Evolutionary conservation across 768 basidiomycete species (phyloP).

Genomic region (Amanita fuliginea): DNA sequence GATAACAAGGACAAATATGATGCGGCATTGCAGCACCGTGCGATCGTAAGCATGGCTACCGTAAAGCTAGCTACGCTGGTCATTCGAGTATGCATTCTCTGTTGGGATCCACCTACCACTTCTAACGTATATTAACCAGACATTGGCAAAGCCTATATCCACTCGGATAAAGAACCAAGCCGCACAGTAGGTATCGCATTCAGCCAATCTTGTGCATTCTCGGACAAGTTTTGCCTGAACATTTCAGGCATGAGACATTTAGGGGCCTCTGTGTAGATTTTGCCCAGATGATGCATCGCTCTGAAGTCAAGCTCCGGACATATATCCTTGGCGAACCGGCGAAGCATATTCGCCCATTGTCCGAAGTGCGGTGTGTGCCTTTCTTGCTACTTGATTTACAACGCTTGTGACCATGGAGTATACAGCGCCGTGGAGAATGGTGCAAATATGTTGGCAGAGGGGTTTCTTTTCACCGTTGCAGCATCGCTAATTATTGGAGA

Average conservation of each 20-base stretch:
- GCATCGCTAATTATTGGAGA: constrained; percentile 67
- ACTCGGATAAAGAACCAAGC: constrained; percentile 59
- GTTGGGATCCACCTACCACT: neutral
- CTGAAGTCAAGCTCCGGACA: constrained; percentile 62
- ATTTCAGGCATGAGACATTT: constrained; percentile 55
- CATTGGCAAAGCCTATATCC: constrained; percentile 78
- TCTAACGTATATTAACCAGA: constrained; percentile 28
- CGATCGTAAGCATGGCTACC: constrained; percentile 42
- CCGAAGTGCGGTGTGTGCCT: constrained; percentile 52
- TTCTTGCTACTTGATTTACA: neutral
- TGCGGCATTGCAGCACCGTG: neutral
- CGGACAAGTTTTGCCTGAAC: neutral
- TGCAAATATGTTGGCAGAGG: constrained; percentile 76
- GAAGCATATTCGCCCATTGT: constrained; percentile 62
- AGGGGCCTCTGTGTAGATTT: constrained; percentile 59
- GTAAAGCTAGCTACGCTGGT: constrained; percentile 66
- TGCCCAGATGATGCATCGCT: constrained; percentile 68
- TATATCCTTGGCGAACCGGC: constrained; percentile 70
- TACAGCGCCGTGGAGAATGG: constrained; percentile 76
- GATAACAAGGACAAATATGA: constrained; percentile 1
- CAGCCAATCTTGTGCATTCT: neutral
- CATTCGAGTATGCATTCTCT: constrained; percentile 38
- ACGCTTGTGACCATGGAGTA: neutral
- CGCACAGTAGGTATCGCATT: constrained; percentile 40
- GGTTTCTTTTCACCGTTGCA: constrained; percentile 74